Conservation (phyloP, 768 basidiomycete genomes). For the Termitomyces sp. region DNA sequence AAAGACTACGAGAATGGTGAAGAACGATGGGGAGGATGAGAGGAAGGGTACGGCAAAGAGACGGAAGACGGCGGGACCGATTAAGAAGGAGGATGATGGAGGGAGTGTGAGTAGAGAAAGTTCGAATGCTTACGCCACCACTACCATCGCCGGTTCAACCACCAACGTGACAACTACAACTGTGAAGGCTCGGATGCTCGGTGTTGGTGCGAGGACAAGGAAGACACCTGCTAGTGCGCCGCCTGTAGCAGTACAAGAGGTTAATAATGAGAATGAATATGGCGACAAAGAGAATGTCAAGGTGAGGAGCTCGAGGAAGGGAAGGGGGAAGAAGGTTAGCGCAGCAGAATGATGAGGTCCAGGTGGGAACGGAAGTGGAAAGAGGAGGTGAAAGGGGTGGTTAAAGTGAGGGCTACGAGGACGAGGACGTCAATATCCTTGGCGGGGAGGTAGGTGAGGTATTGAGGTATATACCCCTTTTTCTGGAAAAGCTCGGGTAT, state of each 20-base stretch:
- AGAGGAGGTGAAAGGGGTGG: constrained; percentile 18
- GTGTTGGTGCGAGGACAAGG: constrained; percentile 8
- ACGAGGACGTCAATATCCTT: constrained; percentile 21
- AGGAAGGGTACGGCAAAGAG: constrained; percentile 14
- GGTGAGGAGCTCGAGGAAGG: constrained; percentile 30
- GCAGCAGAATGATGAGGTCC: constrained; percentile 17
- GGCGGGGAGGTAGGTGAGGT: neutral
- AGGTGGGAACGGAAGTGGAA: constrained; percentile 3
- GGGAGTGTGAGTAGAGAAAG: neutral
- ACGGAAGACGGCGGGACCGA: constrained; percentile 17
- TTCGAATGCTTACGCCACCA: no score
- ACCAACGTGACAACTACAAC: constrained; percentile 4
- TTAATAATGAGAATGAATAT: constrained; percentile 40
- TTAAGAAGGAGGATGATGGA: constrained; percentile 9
- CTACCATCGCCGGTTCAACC: no score
- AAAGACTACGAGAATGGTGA: neutral
- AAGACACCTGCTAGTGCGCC: constrained; percentile 36
- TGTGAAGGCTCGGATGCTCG: constrained; percentile 9
- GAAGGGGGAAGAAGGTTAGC: constrained; percentile 20
- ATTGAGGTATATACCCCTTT: neutral
- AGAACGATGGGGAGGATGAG: neutral
- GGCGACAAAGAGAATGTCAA: constrained; percentile 21
- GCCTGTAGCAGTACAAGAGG: constrained; percentile 21
- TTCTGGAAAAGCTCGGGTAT: neutral
- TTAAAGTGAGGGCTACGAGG: constrained; percentile 24